phyloP scores from a whole-genome alignment of 495 filamentous ascomycete genomes.

The Pyrenopolyporus hunteri region DNA sequence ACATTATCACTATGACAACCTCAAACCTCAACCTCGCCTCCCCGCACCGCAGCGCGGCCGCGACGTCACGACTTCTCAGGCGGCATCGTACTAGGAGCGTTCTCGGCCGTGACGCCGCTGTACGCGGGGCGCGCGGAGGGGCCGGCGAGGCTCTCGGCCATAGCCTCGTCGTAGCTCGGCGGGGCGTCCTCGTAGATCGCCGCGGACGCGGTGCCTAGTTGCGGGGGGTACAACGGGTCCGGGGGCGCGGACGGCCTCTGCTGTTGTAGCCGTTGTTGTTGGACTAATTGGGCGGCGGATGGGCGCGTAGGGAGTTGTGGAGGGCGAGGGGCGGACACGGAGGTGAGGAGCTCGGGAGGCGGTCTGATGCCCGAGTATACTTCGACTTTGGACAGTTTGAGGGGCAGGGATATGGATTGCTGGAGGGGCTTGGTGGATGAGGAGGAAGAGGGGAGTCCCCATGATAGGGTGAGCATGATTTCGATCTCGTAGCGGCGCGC shows the following conservation, averaged over 20 bases:
- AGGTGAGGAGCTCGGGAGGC: conserved; percentile 73
- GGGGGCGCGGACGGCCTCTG: neutral
- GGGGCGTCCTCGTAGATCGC: conserved; percentile 65
- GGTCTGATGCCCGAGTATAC: conserved; percentile 93
- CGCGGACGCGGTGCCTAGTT: conserved; percentile 46
- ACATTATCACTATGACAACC: too few relatives aligned
- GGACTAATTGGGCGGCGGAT: conserved; percentile 10
- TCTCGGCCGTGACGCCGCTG: conserved; percentile 56
- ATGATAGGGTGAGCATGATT: conserved; percentile 74
- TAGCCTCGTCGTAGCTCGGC: conserved; percentile 89
- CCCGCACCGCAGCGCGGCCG: too few relatives aligned
- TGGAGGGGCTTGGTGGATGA: conserved; percentile 38
- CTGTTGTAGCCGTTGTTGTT: conserved; percentile 21
- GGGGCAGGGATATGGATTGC: conserved; percentile 73
- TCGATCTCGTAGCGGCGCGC: conserved; percentile 81
- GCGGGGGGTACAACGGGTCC: conserved; percentile 55
- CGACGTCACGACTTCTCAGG: conserved; percentile 43
- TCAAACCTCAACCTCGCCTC: too few relatives aligned
- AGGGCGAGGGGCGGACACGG: conserved; percentile 24
- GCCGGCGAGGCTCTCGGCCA: conserved; percentile 71
- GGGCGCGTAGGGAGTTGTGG: conserved; percentile 12
- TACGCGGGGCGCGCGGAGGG: conserved; percentile 52
- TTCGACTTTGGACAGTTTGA: conserved; percentile 73
- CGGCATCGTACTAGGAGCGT: conserved; percentile 52
- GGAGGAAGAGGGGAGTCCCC: conserved; percentile 44